Evolutionary conservation across 1,284 basidiomycete species (phyloP), one percentile per base, ranked within the genome.

Genomic region (Naganishia liquefaciens): DNA sequence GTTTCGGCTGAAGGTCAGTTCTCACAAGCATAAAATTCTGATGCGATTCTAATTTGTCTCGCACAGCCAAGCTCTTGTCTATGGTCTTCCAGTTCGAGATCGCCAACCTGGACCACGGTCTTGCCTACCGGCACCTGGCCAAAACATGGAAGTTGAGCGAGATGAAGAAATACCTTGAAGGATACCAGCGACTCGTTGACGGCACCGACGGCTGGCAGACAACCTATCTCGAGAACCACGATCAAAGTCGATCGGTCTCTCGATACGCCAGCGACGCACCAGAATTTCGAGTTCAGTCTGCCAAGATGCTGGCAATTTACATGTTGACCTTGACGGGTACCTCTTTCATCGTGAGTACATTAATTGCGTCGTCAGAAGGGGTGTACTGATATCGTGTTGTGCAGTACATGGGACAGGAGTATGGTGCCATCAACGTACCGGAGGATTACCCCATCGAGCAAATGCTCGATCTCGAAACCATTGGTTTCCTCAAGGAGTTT

Each of bases 401-500:
- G 11, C 23, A 62, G 62, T 89, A 86, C 74, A 87, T 90, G 77
- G 88, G 89, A 2, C 80, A 89, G 76, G 87, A 89, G 71, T 82
- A 90, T 0, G 88, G 84, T 0, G 80, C 87, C 77, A 83, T 81
- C 76, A 90, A 90, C 68, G 83, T 88, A 47, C 87, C 88, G 7
- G 72, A 79, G 37, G 75, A 77, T 5, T 89, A 88, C 88, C 82
- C 82, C 0, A 80, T 87, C n/a, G 84, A 88, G 62, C 87, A 89
- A 68, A 89, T 87, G 74, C 86, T 85, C 72, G 88, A 89, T 68
- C 49, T 47, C 27, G 63, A 64, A 30, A 64, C 63, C 21, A 50
- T 39, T 13, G 81, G 87, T 23, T 84, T 84, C 49, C 80, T 84
- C 3, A 77, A 81, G 67, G 87, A 86, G 69, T 85, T 79, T 64